Conservation (phyloP, 441 rosid genomes). For the Omphalea diandra region DNA sequence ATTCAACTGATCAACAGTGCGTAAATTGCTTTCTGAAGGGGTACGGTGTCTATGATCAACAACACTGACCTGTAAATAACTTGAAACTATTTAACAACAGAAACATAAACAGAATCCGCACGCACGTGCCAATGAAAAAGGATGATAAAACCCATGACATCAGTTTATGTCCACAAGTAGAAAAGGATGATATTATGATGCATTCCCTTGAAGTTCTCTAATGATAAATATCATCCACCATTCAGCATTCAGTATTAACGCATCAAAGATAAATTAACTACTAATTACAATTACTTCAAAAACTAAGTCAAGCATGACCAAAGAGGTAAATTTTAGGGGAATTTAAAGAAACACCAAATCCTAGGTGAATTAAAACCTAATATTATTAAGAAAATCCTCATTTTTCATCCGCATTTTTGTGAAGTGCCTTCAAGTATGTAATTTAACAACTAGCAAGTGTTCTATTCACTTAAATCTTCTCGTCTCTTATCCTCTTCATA, state of each 20-base stretch:
- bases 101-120: neutral
- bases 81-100: neutral
- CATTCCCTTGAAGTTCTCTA: neutral
- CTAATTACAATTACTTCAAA: neutral
- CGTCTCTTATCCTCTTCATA: neutral
- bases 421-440: neutral
- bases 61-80: neutral
- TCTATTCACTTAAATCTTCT: neutral
- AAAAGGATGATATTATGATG: neutral
- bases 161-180: neutral
- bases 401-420: no score
- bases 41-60: constrained; percentile 2
- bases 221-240: neutral
- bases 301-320: neutral
- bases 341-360: no score
- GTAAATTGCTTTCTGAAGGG: constrained; percentile 25
- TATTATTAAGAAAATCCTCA: neutral
- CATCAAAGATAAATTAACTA: neutral
- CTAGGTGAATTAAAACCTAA: neutral
- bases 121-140: neutral
- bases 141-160: neutral
- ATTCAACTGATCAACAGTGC: constrained; percentile 37
- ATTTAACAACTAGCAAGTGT: neutral
- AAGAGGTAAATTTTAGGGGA: neutral
- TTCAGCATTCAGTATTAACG: neutral